Evolutionary conservation across 2,329 filamentous ascomycete species (phyloP), one percentile per base, ranked within the genome.

Genomic region (Colletotrichum lupini): DNA sequence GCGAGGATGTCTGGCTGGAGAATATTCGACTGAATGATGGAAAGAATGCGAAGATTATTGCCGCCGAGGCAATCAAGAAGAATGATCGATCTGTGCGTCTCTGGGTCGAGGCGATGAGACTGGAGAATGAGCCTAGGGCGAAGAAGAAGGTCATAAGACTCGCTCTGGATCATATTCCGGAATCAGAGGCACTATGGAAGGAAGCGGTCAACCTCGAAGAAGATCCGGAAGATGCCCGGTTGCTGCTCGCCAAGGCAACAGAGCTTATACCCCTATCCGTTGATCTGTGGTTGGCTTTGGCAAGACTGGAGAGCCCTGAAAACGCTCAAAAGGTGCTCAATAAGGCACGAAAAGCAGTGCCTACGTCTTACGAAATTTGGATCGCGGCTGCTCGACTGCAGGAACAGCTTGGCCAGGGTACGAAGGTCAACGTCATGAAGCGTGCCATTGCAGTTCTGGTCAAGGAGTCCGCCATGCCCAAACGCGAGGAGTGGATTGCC

Each of bases 171-270:
- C 93, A 98, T 79, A 94, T 98, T 53, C 95, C 95, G 0, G 95
- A 98, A 79, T 98, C 96, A 0, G 97, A 98, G 60, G 93, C 94
- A 55, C 89, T 99, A n/a, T 99, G 97, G 97, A 99, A 98, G 81
- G 95, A 97, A 80, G 93, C 96, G 5, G 96, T 99, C 75, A 98
- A 98, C 77, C 85, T 98, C 68, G 97, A 98, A 80, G 96, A 98
- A 79, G 93, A 98, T 77, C 90, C 93, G 0, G 93, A 92, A 35
- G 95, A 98, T 84, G 97, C 97, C 5, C 92, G 92, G 75, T 86
- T 99, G 68, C 88, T 99, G 67, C 90, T 99, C 59, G 95, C 95
- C 60, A 98, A 98, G 83, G 97, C 97, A 0, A 97, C 95, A 0
- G 95, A 99, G 78, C 93, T 98, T 71, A 97, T 99, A 68, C 96